Evolutionary conservation across 2,329 filamentous ascomycete species (phyloP).

Genomic region (Beauveria varroae): DNA sequence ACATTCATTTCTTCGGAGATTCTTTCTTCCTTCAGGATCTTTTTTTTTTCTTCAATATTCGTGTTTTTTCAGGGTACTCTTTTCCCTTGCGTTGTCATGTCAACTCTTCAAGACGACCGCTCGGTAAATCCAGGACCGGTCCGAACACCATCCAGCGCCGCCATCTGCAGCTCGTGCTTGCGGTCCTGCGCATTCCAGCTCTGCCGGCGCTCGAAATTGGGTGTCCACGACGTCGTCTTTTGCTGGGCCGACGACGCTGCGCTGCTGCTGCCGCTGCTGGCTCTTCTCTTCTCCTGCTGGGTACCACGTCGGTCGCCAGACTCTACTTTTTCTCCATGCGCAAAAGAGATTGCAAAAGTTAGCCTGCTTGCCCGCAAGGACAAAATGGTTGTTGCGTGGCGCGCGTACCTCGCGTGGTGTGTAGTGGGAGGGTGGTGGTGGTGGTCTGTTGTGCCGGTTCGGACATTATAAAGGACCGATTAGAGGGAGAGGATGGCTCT

Average conservation of each 20-base stretch:
- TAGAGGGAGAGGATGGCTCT: too few species aligned
- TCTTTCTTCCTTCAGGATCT: background rate
- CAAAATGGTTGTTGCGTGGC: background rate
- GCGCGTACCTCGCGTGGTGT: background rate
- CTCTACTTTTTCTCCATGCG: too few species aligned
- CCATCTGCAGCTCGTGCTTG: slow-evolving; percentile 45
- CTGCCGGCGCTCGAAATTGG: slow-evolving; percentile 36
- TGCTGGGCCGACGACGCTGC: background rate
- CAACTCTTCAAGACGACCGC: slow-evolving; percentile 14
- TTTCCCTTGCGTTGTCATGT: too few species aligned
- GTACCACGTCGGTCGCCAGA: too few species aligned
- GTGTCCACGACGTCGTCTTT: slow-evolving; percentile 33
- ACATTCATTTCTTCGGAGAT: background rate
- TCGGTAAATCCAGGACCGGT: slow-evolving; percentile 37
- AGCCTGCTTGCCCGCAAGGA: background rate
- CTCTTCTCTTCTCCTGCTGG: too few species aligned
- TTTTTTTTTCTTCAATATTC: background rate
- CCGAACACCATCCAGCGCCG: slow-evolving; percentile 27
- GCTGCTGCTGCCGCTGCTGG: background rate
- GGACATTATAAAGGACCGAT: background rate
- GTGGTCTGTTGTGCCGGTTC: background rate
- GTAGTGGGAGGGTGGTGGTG: background rate
- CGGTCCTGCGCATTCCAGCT: slow-evolving; percentile 48
- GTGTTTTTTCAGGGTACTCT: too few species aligned
- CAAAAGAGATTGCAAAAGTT: too few species aligned